phyloP scores from a whole-genome alignment of 805 yeast genomes.

The Barnettozyma pratensis region DNA sequence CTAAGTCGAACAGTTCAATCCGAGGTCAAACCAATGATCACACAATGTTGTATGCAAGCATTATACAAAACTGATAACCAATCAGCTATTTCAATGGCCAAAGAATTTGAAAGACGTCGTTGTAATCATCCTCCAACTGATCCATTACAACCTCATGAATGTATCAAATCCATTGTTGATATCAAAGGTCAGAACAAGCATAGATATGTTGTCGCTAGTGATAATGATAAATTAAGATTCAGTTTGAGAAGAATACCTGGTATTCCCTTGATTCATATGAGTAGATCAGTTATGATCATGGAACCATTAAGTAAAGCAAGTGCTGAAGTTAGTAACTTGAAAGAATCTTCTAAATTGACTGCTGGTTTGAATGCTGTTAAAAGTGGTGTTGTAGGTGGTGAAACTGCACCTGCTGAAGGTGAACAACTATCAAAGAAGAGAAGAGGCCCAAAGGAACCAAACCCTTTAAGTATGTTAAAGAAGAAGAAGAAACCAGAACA shows the following conservation, averaged over 20 bases:
- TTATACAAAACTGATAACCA: slow-evolving; percentile 70
- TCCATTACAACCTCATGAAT: slow-evolving; percentile 63
- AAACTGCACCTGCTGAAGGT: slow-evolving; percentile 18
- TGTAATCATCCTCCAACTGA: slow-evolving; percentile 76
- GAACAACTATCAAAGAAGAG: slow-evolving; percentile 37
- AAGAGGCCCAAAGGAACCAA: slow-evolving; percentile 77
- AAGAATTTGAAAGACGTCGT: slow-evolving; percentile 82
- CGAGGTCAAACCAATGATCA: slow-evolving; percentile 83
- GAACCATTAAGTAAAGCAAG: slow-evolving; percentile 85
- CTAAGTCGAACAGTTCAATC: slow-evolving; percentile 77
- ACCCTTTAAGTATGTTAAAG: slow-evolving; percentile 86
- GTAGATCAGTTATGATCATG: slow-evolving; percentile 91
- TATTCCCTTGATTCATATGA: slow-evolving; percentile 81
- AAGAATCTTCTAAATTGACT: slow-evolving; percentile 65
- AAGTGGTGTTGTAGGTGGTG: slow-evolving; percentile 40
- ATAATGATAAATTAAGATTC: slow-evolving; percentile 60
- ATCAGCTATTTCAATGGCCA: slow-evolving; percentile 75
- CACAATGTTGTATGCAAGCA: slow-evolving; percentile 92
- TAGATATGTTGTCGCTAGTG: slow-evolving; percentile 85
- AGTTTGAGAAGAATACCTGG: slow-evolving; percentile 77
- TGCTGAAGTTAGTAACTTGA: slow-evolving; percentile 37
- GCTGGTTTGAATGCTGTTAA: slow-evolving; percentile 69
- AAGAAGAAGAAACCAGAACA: slow-evolving; percentile 38
- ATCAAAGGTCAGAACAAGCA: slow-evolving; percentile 81
- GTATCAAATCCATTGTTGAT: slow-evolving; percentile 65